phyloP scores from a whole-genome alignment of 805 yeast genomes.

The Candida rishiriensis region DNA sequence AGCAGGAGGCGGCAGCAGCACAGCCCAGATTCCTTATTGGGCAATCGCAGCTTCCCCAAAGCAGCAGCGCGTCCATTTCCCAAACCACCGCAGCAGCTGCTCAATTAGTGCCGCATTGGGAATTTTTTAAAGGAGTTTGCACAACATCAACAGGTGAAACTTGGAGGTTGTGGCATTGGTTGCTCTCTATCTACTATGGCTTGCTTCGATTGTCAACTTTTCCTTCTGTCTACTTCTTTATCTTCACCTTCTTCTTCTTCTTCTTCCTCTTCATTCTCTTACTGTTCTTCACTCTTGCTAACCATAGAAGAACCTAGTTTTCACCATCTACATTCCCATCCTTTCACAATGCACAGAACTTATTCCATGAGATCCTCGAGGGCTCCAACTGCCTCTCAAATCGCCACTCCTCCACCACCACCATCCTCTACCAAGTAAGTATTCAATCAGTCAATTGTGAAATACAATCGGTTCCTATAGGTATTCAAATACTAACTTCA shows the following conservation, averaged over 20 bases:
- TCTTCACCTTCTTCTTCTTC: not conserved
- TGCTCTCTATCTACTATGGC: too few relatives aligned
- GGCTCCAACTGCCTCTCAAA: conserved; percentile 80
- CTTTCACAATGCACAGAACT: conserved; percentile 75
- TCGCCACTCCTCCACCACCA: conserved; percentile 79
- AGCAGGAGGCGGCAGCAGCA: too few relatives aligned
- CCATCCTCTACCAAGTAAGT: conserved; percentile 57
- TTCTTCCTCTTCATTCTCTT: not conserved
- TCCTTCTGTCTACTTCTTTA: not conserved
- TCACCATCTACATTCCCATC: too few relatives aligned
- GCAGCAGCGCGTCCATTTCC: conserved; percentile 2
- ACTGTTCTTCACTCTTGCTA: not conserved
- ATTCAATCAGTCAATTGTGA: not conserved
- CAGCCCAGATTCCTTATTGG: conserved; percentile 7
- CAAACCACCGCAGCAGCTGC: too few relatives aligned
- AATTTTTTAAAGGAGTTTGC: too few relatives aligned
- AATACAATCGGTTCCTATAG: not conserved
- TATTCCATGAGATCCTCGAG: conserved; percentile 73
- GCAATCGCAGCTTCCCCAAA: conserved; percentile 15
- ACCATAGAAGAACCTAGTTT: too few relatives aligned
- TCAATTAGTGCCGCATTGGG: too few relatives aligned
- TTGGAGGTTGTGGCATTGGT: too few relatives aligned
- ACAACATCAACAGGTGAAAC: too few relatives aligned
- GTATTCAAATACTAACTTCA: conserved; percentile 4
- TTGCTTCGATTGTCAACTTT: too few relatives aligned